These are phyloP conservation scores for Closterium sp. DNA, from an alignment of 139 green algal genomes.

Conservation along the genomic window DNA sequence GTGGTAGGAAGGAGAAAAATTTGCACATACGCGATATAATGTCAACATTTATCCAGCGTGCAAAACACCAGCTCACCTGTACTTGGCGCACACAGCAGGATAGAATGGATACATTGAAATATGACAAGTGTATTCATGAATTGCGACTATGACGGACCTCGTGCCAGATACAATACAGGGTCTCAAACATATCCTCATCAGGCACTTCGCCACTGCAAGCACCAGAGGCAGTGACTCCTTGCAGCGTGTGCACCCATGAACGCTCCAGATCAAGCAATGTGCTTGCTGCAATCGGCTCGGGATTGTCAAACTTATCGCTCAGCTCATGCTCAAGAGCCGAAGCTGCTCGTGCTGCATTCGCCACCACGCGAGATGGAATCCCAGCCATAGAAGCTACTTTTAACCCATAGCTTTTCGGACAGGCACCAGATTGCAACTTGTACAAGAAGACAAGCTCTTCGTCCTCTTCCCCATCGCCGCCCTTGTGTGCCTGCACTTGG, in stretches of 20 bases:
- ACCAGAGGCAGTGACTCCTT: neutral
- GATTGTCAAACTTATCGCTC: constrained; percentile 24
- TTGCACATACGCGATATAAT: too few species aligned
- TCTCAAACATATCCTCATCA: constrained; percentile 38
- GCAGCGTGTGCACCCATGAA: constrained; percentile 10
- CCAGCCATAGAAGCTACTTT: constrained; percentile 93
- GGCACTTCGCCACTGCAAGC: neutral
- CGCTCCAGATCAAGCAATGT: constrained; percentile 8
- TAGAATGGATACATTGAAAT: too few species aligned
- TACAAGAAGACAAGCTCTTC: constrained; percentile 92
- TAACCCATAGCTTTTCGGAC: constrained; percentile 91
- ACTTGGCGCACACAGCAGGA: too few species aligned
- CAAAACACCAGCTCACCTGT: too few species aligned
- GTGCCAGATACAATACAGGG: constrained; percentile 33
- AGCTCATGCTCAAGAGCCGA: constrained; percentile 13
- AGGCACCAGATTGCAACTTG: constrained; percentile 68
- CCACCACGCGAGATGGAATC: constrained; percentile 18
- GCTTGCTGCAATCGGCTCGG: neutral
- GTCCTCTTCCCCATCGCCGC: constrained; percentile 2
- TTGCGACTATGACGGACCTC: neutral
- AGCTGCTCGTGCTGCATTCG: neutral
- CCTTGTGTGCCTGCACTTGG: neutral
- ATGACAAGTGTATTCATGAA: too few species aligned
- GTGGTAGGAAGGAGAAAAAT: too few species aligned
- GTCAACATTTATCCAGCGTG: too few species aligned